A percentile compares a stretch with the other conserved stretches of the same genome.
These are phyloP conservation scores for Lanmaoa pseudosensibilis DNA, from an alignment of 768 basidiomycete genomes.

Conservation along the genomic window DNA sequence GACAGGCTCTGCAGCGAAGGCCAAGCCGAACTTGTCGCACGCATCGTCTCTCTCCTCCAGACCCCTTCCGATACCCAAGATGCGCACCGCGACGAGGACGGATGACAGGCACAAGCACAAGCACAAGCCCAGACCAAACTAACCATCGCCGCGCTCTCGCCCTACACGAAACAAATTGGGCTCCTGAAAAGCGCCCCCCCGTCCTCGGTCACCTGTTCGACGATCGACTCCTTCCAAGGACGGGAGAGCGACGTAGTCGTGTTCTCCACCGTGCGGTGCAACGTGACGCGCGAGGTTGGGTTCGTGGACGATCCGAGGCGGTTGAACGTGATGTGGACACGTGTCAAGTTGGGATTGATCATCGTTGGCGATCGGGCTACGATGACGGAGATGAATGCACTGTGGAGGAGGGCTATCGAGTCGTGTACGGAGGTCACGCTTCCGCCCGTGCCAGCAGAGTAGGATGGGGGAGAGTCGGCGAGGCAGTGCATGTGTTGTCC, in stretches of 20 bases:
- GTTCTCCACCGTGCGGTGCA: slow-evolving; percentile 64
- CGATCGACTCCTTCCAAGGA: slow-evolving; percentile 56
- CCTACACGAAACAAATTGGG: slow-evolving; percentile 57
- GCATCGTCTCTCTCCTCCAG: no score
- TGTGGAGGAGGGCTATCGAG: slow-evolving; percentile 54
- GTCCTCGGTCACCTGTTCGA: slow-evolving; percentile 21
- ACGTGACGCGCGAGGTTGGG: slow-evolving; percentile 58
- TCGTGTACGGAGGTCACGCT: slow-evolving; percentile 31
- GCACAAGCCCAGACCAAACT: no score
- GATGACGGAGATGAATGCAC: slow-evolving; percentile 38
- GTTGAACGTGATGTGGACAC: slow-evolving; percentile 63
- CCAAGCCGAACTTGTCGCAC: no score
- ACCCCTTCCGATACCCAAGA: no score
- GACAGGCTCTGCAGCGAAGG: no score
- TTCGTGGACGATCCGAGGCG: slow-evolving; percentile 64
- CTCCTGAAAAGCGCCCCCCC: slow-evolving; percentile 42
- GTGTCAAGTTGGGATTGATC: slow-evolving; percentile 56
- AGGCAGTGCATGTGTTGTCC: no score
- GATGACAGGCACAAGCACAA: no score
- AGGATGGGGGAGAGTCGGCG: no score
- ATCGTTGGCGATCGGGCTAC: slow-evolving; percentile 59
- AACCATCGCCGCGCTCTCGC: slow-evolving; percentile 42
- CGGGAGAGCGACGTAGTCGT: slow-evolving; percentile 67
- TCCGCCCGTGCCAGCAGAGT: slow-evolving; percentile 6
- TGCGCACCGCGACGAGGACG: no score